Conservation (phyloP, 805 yeast genomes). For the Ogataea ramenticola region DNA sequence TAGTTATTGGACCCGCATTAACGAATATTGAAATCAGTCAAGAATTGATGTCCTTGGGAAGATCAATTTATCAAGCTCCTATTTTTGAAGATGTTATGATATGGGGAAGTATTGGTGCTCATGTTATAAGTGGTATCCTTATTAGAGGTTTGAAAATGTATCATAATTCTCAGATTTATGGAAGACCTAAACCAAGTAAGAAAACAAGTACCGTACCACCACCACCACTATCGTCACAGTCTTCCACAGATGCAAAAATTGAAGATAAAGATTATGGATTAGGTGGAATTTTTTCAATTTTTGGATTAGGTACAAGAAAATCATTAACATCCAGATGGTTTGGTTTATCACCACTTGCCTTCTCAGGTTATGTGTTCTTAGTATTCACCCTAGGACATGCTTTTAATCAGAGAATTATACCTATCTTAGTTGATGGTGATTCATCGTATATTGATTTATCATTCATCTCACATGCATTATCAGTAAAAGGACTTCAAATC, state of each 20-base stretch:
- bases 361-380: conserved; percentile 51
- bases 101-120: conserved; percentile 38
- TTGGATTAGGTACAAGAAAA: conserved; percentile 48
- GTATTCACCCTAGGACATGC: conserved; percentile 41
- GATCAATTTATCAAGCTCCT: conserved; percentile 54
- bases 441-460: conserved; percentile 47
- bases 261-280: conserved; percentile 43
- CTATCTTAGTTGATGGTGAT: conserved; percentile 57
- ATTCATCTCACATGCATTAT: conserved; percentile 37
- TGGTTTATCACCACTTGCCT: conserved; percentile 50
- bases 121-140: conserved; percentile 46
- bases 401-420: conserved; percentile 39
- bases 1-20: conserved; percentile 43
- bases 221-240: neutral
- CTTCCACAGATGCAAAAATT: conserved; percentile 2
- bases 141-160: conserved; percentile 33
- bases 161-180: neutral
- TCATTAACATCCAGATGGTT: conserved; percentile 35
- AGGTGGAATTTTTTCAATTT: conserved; percentile 51
- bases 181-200: conserved; percentile 4
- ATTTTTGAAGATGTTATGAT: conserved; percentile 42
- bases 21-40: conserved; percentile 38
- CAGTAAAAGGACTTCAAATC: conserved; percentile 3
- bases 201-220: neutral
- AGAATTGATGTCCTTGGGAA: conserved; percentile 50